phyloP scores from a whole-genome alignment of 768 basidiomycete species.

The Megacollybia marginata region DNA sequence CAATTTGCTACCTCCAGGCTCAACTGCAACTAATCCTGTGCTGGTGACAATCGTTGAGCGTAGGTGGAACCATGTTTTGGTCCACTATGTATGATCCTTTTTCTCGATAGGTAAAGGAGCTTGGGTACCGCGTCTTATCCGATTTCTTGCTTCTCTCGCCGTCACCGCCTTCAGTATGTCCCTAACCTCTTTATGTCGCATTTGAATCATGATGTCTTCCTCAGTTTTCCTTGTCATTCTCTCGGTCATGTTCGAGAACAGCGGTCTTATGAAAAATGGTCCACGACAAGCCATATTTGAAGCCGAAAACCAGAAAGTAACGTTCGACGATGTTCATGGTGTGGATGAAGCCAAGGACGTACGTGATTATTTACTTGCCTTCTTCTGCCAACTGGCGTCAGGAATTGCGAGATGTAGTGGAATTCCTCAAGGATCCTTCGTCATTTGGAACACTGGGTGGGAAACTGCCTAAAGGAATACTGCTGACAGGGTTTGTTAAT shows the following conservation, averaged over 20 bases:
- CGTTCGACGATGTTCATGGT: constrained; percentile 93
- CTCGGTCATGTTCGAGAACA: constrained; percentile 87
- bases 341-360: constrained; percentile 96
- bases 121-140: constrained; percentile 54
- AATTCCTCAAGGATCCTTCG: constrained; percentile 90
- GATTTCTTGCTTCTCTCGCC: constrained; percentile 49
- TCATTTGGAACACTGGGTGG: constrained; percentile 89
- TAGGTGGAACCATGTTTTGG: constrained; percentile 27
- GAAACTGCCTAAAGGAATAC: constrained; percentile 88
- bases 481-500: constrained; percentile 62
- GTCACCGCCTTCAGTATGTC: constrained; percentile 63
- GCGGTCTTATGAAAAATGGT: constrained; percentile 86
- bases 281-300: constrained; percentile 79
- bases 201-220: background rate
- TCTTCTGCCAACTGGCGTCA: constrained; percentile 21
- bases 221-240: constrained; percentile 78
- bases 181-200: background rate
- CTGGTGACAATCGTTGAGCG: constrained; percentile 80
- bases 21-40: constrained; percentile 49
- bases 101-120: constrained; percentile 53
- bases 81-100: background rate
- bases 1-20: constrained; percentile 36
- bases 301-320: constrained; percentile 70
- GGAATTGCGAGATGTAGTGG: constrained; percentile 92
- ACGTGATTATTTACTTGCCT: constrained; percentile 8